phyloP scores from a whole-genome alignment of 495 filamentous ascomycete species.

The Alectoria sarmentosa region DNA sequence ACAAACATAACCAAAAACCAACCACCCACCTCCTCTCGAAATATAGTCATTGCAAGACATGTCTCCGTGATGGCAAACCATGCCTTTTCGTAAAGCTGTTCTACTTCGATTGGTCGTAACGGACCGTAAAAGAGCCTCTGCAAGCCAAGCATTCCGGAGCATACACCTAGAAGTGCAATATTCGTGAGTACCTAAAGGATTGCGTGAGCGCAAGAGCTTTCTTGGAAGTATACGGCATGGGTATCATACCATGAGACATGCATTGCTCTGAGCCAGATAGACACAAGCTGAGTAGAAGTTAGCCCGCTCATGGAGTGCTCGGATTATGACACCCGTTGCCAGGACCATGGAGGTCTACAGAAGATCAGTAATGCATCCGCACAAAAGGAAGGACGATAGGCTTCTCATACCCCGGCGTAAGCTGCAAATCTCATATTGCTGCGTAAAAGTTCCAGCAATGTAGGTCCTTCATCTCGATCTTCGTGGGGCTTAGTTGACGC shows the following conservation, averaged over 20 bases:
- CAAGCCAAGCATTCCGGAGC: slow-evolving; percentile 72
- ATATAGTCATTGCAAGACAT: slow-evolving; percentile 97
- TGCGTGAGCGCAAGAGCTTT: neutral
- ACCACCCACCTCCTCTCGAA: slow-evolving; percentile 85
- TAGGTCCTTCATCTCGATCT: neutral
- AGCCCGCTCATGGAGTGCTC: slow-evolving; percentile 85
- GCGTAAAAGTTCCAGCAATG: neutral
- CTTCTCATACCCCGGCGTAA: slow-evolving; percentile 43
- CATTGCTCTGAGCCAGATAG: slow-evolving; percentile 90
- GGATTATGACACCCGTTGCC: slow-evolving; percentile 73
- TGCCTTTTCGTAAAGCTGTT: slow-evolving; percentile 93
- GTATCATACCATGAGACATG: slow-evolving; percentile 74
- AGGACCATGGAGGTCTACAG: slow-evolving; percentile 64
- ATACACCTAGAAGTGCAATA: slow-evolving; percentile 67
- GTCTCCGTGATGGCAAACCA: slow-evolving; percentile 98
- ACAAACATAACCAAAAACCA: slow-evolving; percentile 97
- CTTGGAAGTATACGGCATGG: neutral
- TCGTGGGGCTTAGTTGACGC: too few species aligned
- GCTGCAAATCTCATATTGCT: slow-evolving; percentile 45
- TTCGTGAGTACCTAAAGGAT: slow-evolving; percentile 73
- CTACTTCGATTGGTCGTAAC: slow-evolving; percentile 86
- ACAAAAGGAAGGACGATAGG: neutral
- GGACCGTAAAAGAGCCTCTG: slow-evolving; percentile 87
- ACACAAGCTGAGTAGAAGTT: slow-evolving; percentile 98
- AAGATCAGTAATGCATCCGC: neutral